Evolutionary conservation across 2,329 filamentous ascomycete species (phyloP), one percentile per base, ranked within the genome.

Genomic region (Diaporthe sp.): DNA sequence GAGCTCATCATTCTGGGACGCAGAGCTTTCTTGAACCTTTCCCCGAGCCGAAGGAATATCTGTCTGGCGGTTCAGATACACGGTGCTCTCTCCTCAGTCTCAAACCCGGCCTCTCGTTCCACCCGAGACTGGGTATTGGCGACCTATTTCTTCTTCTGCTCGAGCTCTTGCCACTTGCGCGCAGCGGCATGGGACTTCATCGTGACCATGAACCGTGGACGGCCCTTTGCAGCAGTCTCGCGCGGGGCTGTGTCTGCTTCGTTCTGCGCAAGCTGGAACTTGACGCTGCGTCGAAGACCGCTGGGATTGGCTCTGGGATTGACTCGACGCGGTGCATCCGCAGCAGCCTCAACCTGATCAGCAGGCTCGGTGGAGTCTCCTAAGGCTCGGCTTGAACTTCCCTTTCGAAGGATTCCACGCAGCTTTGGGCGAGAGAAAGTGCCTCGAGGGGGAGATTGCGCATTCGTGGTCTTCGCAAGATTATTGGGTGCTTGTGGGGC

Each of bases 61-160:
- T 4, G 19, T 49, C 19, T 22, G 44, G 44, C 17, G 44, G 17
- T 22, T 6, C 19, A 49, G 44, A 49, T 49, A 22, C 7, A 44
- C 42, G 42, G 42, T 7, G 44, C 44, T 2, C 6, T 22, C 44
- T 2, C 19, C 19, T 22, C 8, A 9, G 3, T 49, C 19, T 49
- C 19, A 2, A 2, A 22, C 7, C 49, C 49, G 2, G 4, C n/a
- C 10, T 25, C 0, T 19, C 19, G 1, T n/a, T 1, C 19, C 1
- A 3, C n/a, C 15, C n/a, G 28, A 57, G 7, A 34, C 51, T 34
- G 3, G 4, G 3, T 15, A 9, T 39, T 15, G 34, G 4, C 19
- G 8, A 10, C 22, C 10, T 44, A 42, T 17, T 28, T 22, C 25
- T 28, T 44, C 13, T 31, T 7, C 34, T 39, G 15, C 55, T 58